Evolutionary conservation across 805 yeast species (phyloP).

Genomic region (Kodamaea restingae): DNA sequence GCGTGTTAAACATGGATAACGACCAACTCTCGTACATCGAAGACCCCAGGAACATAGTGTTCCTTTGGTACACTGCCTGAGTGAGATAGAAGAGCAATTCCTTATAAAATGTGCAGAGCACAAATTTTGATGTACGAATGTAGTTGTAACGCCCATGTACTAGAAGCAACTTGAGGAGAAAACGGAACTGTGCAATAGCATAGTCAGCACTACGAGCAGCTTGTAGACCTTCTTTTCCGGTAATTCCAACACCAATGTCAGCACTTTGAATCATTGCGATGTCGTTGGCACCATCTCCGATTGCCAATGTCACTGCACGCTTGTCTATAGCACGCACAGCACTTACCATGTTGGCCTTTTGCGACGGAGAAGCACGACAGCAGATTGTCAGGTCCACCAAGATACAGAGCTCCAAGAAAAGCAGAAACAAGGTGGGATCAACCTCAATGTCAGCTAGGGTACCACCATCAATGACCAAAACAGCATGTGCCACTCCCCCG

Average conservation of each 20-base stretch:
- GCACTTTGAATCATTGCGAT: slow-evolving; percentile 99
- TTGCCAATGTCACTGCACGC: slow-evolving; percentile 79
- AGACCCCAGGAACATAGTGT: slow-evolving; percentile 86
- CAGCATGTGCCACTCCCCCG: slow-evolving; percentile 87
- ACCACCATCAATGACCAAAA: slow-evolving; percentile 91
- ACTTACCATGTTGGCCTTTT: slow-evolving; percentile 85
- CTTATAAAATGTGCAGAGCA: slow-evolving; percentile 90
- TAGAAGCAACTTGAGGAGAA: slow-evolving; percentile 69
- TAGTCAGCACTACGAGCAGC: slow-evolving; percentile 95
- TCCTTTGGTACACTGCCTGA: slow-evolving; percentile 82
- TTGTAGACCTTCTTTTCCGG: slow-evolving; percentile 95
- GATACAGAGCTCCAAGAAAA: slow-evolving; percentile 81
- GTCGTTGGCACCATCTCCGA: slow-evolving; percentile 99
- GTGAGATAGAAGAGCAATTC: slow-evolving; percentile 86
- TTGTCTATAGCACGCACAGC: slow-evolving; percentile 70
- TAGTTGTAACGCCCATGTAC: slow-evolving; percentile 98
- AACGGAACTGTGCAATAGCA: slow-evolving; percentile 92
- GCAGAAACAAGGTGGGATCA: slow-evolving; percentile 66
- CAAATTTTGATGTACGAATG: slow-evolving; percentile 85
- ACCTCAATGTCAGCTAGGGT: slow-evolving; percentile 70
- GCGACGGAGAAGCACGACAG: slow-evolving; percentile 96
- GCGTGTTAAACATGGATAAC: slow-evolving; percentile 91
- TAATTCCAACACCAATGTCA: slow-evolving; percentile 94
- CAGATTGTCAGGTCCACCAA: slow-evolving; percentile 87
- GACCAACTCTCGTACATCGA: slow-evolving; percentile 96